Evolutionary conservation across 208 protist genomes (phyloP).

Genomic region (Blechomonas ayalai): DNA sequence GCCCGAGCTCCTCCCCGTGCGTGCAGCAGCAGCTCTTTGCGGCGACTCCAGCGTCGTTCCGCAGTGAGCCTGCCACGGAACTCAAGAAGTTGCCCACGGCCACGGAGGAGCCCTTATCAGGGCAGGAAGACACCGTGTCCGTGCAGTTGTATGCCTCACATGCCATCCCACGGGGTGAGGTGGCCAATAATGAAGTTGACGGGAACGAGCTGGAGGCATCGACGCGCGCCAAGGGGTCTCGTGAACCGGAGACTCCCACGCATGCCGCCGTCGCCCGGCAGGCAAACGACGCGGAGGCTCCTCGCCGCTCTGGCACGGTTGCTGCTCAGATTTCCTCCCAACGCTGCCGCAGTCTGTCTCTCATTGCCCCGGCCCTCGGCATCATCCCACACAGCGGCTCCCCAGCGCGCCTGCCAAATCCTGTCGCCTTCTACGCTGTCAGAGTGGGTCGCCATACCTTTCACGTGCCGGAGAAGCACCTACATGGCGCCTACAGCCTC

Average conservation of each 20-base stretch:
- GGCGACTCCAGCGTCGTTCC: too few species aligned
- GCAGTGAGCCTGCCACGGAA: too few species aligned
- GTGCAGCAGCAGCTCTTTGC: too few species aligned
- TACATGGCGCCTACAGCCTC: slow-evolving; percentile 6
- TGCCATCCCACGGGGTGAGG: not conserved
- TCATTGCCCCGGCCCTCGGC: not conserved
- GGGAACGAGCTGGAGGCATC: not conserved
- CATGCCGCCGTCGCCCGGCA: not conserved
- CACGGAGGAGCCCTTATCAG: not conserved
- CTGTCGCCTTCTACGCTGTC: slow-evolving; percentile 14
- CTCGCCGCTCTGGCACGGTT: slow-evolving; percentile 13
- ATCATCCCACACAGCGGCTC: slow-evolving; percentile 2
- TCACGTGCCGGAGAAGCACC: slow-evolving; percentile 6
- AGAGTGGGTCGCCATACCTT: slow-evolving; percentile 18
- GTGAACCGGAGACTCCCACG: too few species aligned
- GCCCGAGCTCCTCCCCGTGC: too few species aligned
- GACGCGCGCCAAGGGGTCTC: not conserved
- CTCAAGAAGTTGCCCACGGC: not conserved
- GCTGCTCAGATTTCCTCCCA: slow-evolving; percentile 2
- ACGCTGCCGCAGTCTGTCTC: not conserved
- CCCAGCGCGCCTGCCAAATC: not conserved
- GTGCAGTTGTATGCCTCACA: not conserved
- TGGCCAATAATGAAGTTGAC: not conserved
- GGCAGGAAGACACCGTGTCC: not conserved
- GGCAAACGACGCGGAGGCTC: not conserved